phyloP scores from a whole-genome alignment of 805 yeast species.

The Myxozyma kluyveri region DNA sequence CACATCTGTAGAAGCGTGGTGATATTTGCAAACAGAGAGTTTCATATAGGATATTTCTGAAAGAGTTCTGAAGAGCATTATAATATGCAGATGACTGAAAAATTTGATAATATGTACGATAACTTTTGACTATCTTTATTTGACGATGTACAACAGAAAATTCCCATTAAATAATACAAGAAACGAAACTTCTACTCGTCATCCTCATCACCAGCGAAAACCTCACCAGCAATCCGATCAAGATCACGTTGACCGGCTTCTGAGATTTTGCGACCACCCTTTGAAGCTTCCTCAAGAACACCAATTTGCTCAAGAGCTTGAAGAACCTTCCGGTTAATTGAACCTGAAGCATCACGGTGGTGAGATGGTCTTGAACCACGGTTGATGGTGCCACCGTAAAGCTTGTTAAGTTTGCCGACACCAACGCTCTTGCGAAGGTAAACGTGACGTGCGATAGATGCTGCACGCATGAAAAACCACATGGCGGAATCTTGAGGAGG shows the following conservation, averaged over 20 bases:
- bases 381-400: conserved; percentile 99
- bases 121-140: no score
- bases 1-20: neutral
- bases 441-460: conserved; percentile 99
- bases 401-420: conserved; percentile 98
- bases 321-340: conserved; percentile 96
- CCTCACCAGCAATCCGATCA: conserved; percentile 64
- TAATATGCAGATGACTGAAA: no score
- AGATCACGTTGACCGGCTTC: conserved; percentile 99
- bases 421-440: conserved; percentile 99
- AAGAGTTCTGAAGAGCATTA: no score
- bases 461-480: conserved; percentile 98
- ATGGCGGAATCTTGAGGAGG: conserved; percentile 99
- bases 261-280: conserved; percentile 99
- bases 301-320: conserved; percentile 99
- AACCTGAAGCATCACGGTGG: conserved; percentile 99
- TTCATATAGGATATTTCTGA: conserved; percentile 8
- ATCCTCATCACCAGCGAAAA: conserved; percentile 29
- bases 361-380: conserved; percentile 98
- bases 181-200: conserved; percentile 18
- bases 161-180: no score
- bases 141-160: no score
- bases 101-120: no score
- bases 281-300: conserved; percentile 92
- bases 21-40: neutral